Conservation (phyloP, 2,329 filamentous ascomycete genomes). For the Colletotrichum sp. region DNA sequence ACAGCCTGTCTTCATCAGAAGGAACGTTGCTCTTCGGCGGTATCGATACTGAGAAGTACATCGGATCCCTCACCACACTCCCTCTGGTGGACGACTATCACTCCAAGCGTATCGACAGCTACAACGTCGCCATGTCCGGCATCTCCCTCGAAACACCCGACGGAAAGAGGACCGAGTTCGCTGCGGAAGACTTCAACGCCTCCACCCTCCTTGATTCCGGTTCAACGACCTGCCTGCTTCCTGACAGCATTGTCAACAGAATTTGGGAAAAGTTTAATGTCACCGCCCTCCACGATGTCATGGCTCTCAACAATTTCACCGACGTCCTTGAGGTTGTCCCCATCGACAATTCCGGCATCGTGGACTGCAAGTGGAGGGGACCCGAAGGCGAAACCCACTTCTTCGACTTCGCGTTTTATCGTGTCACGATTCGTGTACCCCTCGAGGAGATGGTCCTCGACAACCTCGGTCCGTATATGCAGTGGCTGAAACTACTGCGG, state of each 20-base stretch:
- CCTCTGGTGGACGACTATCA: conserved; percentile 48
- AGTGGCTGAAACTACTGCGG: conserved; percentile 33
- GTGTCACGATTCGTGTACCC: conserved; percentile 56
- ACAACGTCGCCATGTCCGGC: conserved; percentile 42
- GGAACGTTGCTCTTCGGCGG: conserved; percentile 79
- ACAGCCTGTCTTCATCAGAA: conserved; percentile 53
- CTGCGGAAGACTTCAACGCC: conserved; percentile 39
- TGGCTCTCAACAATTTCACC: no score
- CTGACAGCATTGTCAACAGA: conserved; percentile 53
- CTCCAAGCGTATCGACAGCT: conserved; percentile 41
- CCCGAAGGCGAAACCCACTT: conserved; percentile 36
- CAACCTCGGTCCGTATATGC: conserved; percentile 29
- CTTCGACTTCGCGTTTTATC: conserved; percentile 42
- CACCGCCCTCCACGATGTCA: no score
- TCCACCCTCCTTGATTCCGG: conserved; percentile 75
- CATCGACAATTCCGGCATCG: no score
- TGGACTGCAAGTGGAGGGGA: conserved; percentile 52
- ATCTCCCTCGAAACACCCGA: conserved; percentile 35
- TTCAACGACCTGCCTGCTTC: conserved; percentile 71
- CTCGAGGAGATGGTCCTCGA: conserved; percentile 65
- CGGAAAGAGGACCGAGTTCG: conserved; percentile 33
- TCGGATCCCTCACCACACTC: conserved; percentile 67
- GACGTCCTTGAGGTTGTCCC: no score
- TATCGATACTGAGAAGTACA: conserved; percentile 70
- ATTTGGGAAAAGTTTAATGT: conserved; percentile 53